A percentile compares a stretch with the other conserved stretches of the same genome.
These are phyloP conservation scores for Penicillium sp. DNA, from an alignment of 2,329 filamentous ascomycete genomes.

Conservation along the genomic window DNA sequence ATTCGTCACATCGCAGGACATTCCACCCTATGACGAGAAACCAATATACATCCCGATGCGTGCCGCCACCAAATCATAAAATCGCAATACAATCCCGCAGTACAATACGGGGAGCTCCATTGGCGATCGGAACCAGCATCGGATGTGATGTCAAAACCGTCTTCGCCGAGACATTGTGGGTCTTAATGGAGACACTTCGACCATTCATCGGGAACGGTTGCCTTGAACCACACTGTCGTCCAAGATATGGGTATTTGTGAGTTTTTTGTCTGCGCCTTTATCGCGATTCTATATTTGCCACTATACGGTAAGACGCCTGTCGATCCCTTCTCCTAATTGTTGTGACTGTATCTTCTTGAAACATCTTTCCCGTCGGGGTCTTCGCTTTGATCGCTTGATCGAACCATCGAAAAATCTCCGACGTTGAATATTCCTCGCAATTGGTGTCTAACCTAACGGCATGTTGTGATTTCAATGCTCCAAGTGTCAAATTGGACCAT, in stretches of 20 bases:
- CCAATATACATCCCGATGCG: neutral
- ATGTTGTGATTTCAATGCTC: neutral
- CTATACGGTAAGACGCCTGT: neutral
- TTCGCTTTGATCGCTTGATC: slow-evolving; percentile 2
- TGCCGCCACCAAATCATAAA: neutral
- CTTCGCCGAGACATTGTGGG: slow-evolving; percentile 12
- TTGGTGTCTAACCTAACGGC: neutral
- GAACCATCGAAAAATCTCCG: neutral
- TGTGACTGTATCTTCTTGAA: slow-evolving; percentile 11
- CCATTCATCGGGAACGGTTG: neutral
- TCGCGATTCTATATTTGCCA: neutral
- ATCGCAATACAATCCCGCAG: neutral
- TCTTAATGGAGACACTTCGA: neutral
- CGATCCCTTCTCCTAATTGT: slow-evolving; percentile 13
- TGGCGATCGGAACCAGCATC: neutral
- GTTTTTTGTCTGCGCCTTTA: neutral
- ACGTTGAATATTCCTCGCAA: neutral
- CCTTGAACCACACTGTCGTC: slow-evolving; percentile 3
- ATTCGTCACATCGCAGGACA: neutral
- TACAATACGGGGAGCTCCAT: neutral
- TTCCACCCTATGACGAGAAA: neutral
- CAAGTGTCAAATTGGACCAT: neutral
- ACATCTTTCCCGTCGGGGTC: slow-evolving; percentile 11
- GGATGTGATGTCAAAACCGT: slow-evolving; percentile 12
- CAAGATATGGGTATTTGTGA: neutral